phyloP scores from a whole-genome alignment of 176 grass and related monocot species.

The Typha latifolia region DNA sequence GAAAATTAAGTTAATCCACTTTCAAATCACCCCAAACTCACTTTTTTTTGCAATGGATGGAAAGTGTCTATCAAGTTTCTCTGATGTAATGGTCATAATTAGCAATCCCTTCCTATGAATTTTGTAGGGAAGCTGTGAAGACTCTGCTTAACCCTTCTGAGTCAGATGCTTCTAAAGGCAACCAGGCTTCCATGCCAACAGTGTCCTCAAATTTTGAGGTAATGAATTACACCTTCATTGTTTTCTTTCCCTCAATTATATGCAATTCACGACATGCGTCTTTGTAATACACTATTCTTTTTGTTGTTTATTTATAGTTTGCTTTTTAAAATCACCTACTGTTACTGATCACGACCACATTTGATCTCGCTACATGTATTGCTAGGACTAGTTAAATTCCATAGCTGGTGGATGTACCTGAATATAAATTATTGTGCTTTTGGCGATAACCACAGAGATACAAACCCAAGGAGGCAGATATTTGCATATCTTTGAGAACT shows the following conservation, averaged over 20 bases:
- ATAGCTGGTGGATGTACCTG: too few species aligned
- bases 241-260: neutral
- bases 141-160: conserved; percentile 33
- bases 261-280: neutral
- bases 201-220: conserved; percentile 94
- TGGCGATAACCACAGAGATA: too few species aligned
- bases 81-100: neutral
- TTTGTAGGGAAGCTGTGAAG: conserved; percentile 66
- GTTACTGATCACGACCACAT: neutral
- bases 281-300: too few species aligned
- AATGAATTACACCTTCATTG: conserved; percentile 14
- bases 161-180: conserved; percentile 63
- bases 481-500: too few species aligned
- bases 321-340: too few species aligned
- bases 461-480: too few species aligned
- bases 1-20: too few species aligned
- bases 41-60: too few species aligned
- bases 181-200: conserved; percentile 43
- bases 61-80: neutral
- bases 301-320: too few species aligned
- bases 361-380: neutral
- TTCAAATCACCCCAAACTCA: too few species aligned
- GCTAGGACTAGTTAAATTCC: neutral
- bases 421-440: too few species aligned
- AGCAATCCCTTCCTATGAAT: conserved; percentile 4